These are phyloP conservation scores for Curvularia eragrostidis DNA, from an alignment of 2,329 filamentous ascomycete genomes.

Conservation along the genomic window DNA sequence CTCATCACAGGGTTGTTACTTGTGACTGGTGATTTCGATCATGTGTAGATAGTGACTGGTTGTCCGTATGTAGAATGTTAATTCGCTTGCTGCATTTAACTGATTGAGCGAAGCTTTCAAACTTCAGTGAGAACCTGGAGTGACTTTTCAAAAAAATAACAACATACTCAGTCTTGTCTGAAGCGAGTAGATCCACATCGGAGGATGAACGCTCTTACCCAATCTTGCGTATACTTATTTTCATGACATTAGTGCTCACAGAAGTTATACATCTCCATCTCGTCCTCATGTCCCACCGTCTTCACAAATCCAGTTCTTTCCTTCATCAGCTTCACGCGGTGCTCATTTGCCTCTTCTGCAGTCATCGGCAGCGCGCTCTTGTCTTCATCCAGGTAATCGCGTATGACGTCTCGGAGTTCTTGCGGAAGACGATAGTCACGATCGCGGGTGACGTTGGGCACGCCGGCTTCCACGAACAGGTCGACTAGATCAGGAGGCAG, in stretches of 20 bases:
- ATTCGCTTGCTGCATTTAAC: neutral
- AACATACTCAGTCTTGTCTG: no score
- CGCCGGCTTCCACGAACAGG: conserved; percentile 17
- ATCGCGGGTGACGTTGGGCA: neutral
- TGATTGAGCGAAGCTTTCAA: neutral
- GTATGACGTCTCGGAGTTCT: conserved; percentile 27
- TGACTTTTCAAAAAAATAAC: no score
- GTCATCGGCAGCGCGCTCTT: conserved; percentile 22
- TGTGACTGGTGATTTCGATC: neutral
- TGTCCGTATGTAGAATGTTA: neutral
- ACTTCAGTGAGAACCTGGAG: no score
- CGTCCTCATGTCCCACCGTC: neutral
- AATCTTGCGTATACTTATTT: no score
- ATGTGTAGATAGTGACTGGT: neutral
- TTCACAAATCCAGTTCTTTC: conserved; percentile 14
- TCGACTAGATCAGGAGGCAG: conserved; percentile 26
- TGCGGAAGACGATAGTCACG: conserved; percentile 14
- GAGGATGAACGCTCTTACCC: no score
- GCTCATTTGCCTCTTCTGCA: conserved; percentile 20
- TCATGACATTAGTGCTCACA: conserved; percentile 22
- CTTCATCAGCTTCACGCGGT: conserved; percentile 17
- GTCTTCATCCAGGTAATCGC: conserved; percentile 11
- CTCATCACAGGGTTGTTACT: neutral
- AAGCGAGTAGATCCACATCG: no score
- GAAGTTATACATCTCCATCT: conserved; percentile 16